Conservation (phyloP, 1,284 basidiomycete genomes). For the Wolfiporia cocos region DNA sequence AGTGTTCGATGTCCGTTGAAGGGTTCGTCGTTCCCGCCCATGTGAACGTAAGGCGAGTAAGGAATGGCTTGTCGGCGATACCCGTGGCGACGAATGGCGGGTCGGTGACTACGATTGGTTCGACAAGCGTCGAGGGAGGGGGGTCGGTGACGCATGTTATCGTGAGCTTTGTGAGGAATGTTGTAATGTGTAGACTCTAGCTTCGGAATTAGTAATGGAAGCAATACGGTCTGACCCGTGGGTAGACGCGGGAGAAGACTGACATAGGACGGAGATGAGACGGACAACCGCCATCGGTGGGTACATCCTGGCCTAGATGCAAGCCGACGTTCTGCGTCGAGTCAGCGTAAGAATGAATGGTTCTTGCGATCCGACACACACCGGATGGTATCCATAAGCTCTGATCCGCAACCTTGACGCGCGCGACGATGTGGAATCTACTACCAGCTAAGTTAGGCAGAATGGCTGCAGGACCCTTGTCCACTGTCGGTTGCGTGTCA, state of each 20-base stretch:
- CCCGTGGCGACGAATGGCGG: constrained; percentile 58
- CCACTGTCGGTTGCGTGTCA: no score
- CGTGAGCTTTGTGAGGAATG: constrained; percentile 43
- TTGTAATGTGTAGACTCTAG: constrained; percentile 48
- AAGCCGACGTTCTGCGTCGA: constrained; percentile 35
- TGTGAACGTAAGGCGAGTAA: constrained; percentile 52
- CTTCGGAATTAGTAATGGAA: no score
- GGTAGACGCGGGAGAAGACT: constrained; percentile 22
- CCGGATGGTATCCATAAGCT: constrained; percentile 57
- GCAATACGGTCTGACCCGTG: constrained; percentile 1
- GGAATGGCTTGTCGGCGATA: constrained; percentile 53
- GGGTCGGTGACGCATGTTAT: constrained; percentile 40
- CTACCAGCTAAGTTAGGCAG: constrained; percentile 24
- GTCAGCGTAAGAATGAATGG: constrained; percentile 4
- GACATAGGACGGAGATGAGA: constrained; percentile 69
- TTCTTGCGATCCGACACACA: constrained; percentile 22
- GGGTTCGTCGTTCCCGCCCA: constrained; percentile 39
- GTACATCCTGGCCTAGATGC: constrained; percentile 34
- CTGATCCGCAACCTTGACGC: constrained; percentile 55
- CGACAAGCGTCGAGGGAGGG: constrained; percentile 27
- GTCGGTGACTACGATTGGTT: constrained; percentile 30
- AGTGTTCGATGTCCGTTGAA: constrained; percentile 54
- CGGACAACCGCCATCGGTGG: constrained; percentile 66
- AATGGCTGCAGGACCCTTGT: no score
- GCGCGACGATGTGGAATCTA: constrained; percentile 62